A percentile compares a stretch with the other conserved stretches of the same genome.
phyloP scores from a whole-genome alignment of 257 asterid genomes.

The Leptodermis oblonga region DNA sequence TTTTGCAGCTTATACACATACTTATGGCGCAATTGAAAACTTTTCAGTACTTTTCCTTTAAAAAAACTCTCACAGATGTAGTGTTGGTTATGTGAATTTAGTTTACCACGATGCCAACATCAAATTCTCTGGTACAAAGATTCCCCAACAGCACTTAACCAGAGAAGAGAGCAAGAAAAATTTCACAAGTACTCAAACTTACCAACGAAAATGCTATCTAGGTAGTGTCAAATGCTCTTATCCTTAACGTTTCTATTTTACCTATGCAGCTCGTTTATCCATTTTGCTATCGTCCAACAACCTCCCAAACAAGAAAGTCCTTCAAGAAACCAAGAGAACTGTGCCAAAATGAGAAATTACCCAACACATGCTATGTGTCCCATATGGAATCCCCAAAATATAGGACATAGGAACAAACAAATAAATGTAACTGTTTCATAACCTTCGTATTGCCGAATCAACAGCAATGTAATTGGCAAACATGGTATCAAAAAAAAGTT shows the following conservation, averaged over 20 bases:
- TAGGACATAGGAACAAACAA: not conserved
- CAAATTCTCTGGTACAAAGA: not conserved
- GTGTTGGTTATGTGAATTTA: not conserved
- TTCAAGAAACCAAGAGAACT: not conserved
- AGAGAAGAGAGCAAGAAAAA: too few relatives aligned
- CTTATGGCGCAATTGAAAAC: too few relatives aligned
- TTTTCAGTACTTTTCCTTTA: not conserved
- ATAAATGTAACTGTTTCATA: not conserved
- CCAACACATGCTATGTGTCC: not conserved
- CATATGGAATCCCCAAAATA: not conserved
- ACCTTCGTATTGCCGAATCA: not conserved
- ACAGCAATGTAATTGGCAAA: not conserved
- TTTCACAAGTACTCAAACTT: too few relatives aligned
- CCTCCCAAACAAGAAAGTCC: not conserved
- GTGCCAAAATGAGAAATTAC: constrained; percentile 9
- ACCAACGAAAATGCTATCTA: not conserved
- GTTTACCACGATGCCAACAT: too few relatives aligned
- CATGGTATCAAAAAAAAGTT: not conserved
- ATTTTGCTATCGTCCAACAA: not conserved
- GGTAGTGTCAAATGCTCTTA: not conserved
- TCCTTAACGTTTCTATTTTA: not conserved
- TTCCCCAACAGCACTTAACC: not conserved
- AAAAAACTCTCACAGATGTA: not conserved
- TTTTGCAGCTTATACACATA: too few relatives aligned
- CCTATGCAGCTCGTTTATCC: not conserved